phyloP scores from a whole-genome alignment of 164 flowering plant species.

The Chloranthus sessilifolius region DNA sequence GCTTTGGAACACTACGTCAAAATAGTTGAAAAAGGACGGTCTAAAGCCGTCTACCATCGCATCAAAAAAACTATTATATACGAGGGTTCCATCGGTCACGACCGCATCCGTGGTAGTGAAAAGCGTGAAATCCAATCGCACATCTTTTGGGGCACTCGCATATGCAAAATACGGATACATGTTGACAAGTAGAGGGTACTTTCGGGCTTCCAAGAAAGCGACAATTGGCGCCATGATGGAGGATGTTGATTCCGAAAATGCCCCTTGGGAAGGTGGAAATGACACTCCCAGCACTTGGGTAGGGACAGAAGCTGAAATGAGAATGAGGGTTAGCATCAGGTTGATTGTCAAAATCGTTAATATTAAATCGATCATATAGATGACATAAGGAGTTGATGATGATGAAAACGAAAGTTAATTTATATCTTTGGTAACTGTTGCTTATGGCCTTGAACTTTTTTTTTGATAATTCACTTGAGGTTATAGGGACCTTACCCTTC shows the following conservation, averaged over 20 bases:
- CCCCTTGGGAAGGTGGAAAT: constrained; percentile 33
- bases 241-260: constrained; percentile 7
- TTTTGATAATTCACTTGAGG: too few species aligned
- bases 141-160: constrained; percentile 1
- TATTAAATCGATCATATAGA: too few species aligned
- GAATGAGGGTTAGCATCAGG: too few species aligned
- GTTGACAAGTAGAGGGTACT: constrained; percentile 27
- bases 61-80: background rate
- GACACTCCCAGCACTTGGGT: constrained; percentile 15
- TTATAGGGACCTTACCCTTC: too few species aligned
- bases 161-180: constrained; percentile 30
- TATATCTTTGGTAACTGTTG: too few species aligned
- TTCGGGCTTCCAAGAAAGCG: constrained; percentile 2
- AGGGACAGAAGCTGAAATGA: constrained; percentile 25
- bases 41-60: constrained; percentile 7
- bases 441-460: too few species aligned
- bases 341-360: too few species aligned
- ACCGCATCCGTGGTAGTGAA: constrained; percentile 10
- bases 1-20: too few species aligned
- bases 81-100: background rate
- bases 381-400: too few species aligned
- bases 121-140: constrained; percentile 22
- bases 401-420: too few species aligned
- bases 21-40: too few species aligned
- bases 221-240: constrained; percentile 6